Evolutionary conservation across 208 protist genomes (phyloP).

Genomic region (Acanthamoeba triangularis): DNA sequence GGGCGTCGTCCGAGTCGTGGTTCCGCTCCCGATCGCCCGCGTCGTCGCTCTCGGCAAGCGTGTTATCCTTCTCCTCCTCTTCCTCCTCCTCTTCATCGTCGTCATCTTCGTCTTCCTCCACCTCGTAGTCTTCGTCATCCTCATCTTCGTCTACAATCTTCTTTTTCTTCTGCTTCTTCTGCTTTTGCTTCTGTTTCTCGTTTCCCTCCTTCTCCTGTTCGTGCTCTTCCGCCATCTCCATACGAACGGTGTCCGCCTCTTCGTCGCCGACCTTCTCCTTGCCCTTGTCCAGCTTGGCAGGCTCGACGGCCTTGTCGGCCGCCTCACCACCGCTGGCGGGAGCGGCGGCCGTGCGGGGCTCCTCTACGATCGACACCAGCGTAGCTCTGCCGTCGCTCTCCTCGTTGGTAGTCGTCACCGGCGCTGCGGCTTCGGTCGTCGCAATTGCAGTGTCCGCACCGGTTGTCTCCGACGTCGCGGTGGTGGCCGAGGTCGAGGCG

Average conservation of each 20-base stretch:
- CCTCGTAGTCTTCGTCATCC: background rate
- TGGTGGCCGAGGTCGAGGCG: background rate
- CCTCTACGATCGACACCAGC: background rate
- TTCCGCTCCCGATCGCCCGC: background rate
- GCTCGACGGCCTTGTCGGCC: background rate
- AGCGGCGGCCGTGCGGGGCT: background rate
- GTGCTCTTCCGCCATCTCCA: background rate
- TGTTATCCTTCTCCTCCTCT: background rate
- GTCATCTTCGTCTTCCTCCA: background rate
- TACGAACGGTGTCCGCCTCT: background rate
- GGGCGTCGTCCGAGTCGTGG: background rate
- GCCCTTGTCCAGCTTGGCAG: background rate
- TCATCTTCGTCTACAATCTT: background rate
- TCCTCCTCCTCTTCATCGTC: background rate
- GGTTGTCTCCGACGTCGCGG: background rate
- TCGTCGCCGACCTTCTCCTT: background rate
- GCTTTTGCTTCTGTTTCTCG: background rate
- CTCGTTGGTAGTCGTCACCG: background rate
- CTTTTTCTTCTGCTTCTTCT: background rate
- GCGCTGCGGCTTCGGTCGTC: background rate
- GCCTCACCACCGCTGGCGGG: background rate
- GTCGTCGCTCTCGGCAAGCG: background rate
- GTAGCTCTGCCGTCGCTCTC: background rate
- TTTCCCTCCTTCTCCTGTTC: background rate
- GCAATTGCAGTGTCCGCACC: background rate